phyloP scores from a whole-genome alignment of 768 basidiomycete species.

The Piloderma croceum region DNA sequence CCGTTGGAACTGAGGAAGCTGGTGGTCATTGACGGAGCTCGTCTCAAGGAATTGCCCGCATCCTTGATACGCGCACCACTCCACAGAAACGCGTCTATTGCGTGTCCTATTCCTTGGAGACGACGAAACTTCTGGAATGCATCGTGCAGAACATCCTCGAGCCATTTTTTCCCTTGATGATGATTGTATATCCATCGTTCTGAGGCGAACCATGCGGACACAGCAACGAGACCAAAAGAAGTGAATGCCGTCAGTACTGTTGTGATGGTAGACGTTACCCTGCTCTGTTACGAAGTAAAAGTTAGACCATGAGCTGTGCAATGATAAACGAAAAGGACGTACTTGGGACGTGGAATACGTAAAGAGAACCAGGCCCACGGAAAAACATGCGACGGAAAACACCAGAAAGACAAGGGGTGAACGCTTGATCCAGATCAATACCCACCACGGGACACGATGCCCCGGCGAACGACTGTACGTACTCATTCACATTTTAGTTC shows the following conservation, averaged over 20 bases:
- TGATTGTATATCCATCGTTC: constrained; percentile 61
- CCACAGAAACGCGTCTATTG: constrained; percentile 13
- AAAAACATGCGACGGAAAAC: constrained; percentile 79
- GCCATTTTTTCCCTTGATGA: constrained; percentile 65
- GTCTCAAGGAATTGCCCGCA: constrained; percentile 18
- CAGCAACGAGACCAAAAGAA: constrained; percentile 63
- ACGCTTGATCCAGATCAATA: constrained; percentile 81
- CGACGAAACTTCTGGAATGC: constrained; percentile 31
- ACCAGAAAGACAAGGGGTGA: constrained; percentile 81
- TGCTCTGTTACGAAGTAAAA: constrained; percentile 40
- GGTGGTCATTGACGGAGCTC: constrained; percentile 16
- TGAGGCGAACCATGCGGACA: constrained; percentile 69
- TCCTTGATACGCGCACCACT: constrained; percentile 16
- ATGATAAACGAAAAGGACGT: constrained; percentile 13
- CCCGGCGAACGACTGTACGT: neutral
- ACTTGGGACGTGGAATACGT: constrained; percentile 71
- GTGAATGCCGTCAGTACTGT: constrained; percentile 74
- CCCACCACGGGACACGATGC: constrained; percentile 59
- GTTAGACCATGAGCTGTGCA: neutral
- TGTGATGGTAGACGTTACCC: constrained; percentile 62
- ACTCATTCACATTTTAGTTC: constrained; percentile 7
- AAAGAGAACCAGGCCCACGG: constrained; percentile 70
- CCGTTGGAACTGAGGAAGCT: constrained; percentile 2
- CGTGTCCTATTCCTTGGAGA: constrained; percentile 23
- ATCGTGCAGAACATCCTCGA: constrained; percentile 54